These are phyloP conservation scores for Spathaspora girioi DNA, from an alignment of 805 yeast species.

Conservation along the genomic window DNA sequence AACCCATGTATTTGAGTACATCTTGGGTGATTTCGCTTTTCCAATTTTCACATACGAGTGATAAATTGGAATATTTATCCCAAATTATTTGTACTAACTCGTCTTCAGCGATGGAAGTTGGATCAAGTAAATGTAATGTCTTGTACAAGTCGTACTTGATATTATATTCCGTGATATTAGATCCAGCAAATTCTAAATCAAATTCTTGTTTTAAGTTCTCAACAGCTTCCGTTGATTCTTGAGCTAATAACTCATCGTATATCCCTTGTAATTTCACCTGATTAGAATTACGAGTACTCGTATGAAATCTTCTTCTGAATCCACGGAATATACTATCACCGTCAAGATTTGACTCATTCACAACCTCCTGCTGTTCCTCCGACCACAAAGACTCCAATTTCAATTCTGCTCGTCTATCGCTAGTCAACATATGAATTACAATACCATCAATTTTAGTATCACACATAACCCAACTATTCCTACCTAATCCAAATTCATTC, in stretches of 20 bases:
- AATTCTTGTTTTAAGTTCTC: slow-evolving; percentile 6
- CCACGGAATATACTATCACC: slow-evolving; percentile 43
- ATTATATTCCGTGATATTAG: slow-evolving; percentile 15
- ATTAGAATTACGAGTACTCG: slow-evolving; percentile 16
- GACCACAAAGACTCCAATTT: slow-evolving; percentile 72
- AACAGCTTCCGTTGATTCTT: neutral
- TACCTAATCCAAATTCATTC: slow-evolving; percentile 51
- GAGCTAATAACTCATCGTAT: neutral
- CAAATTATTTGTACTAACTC: slow-evolving; percentile 20
- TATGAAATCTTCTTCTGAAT: slow-evolving; percentile 38
- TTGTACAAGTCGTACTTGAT: slow-evolving; percentile 20
- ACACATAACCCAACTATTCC: slow-evolving; percentile 82
- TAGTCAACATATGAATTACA: slow-evolving; percentile 69
- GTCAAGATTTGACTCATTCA: slow-evolving; percentile 6
- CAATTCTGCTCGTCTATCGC: slow-evolving; percentile 61
- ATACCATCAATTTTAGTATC: slow-evolving; percentile 64
- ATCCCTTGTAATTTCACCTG: neutral
- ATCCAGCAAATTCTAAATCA: slow-evolving; percentile 11
- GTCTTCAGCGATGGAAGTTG: slow-evolving; percentile 21
- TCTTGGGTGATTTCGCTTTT: slow-evolving; percentile 21
- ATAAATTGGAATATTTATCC: slow-evolving; percentile 24
- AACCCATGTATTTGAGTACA: slow-evolving; percentile 25
- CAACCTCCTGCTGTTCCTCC: slow-evolving; percentile 31
- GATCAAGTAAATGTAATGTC: slow-evolving; percentile 22
- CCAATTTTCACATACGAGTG: slow-evolving; percentile 6